A percentile compares a stretch with the other conserved stretches of the same genome.
Conservation (phyloP, 768 basidiomycete genomes). For the Leccinum pellstonianum region DNA sequence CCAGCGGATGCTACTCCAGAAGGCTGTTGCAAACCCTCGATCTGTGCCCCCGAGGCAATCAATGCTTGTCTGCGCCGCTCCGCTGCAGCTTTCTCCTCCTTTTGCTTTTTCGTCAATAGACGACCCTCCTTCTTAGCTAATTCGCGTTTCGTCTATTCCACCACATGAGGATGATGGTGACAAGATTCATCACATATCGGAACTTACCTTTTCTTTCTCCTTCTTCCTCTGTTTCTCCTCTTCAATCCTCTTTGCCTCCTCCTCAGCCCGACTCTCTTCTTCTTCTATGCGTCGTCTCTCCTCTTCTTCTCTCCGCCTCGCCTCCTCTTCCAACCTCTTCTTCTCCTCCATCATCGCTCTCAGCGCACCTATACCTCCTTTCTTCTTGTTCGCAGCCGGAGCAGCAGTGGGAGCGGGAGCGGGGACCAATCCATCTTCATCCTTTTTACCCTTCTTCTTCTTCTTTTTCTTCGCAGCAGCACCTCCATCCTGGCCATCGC, state of each 20-base stretch:
- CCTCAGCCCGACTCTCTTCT: constrained; percentile 75
- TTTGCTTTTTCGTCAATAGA: constrained; percentile 95
- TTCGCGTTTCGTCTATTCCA: constrained; percentile 77
- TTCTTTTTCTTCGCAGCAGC: constrained; percentile 76
- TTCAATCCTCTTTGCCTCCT: constrained; percentile 74
- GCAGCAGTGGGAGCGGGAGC: constrained; percentile 28
- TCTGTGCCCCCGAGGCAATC: constrained; percentile 82
- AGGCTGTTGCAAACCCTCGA: constrained; percentile 81
- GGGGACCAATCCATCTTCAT: constrained; percentile 58
- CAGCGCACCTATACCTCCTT: constrained; percentile 76
- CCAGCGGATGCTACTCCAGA: constrained; percentile 38
- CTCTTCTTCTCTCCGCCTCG: constrained; percentile 67
- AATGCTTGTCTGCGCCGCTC: constrained; percentile 90
- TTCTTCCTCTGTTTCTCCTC: constrained; percentile 83
- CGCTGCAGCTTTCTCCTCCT: constrained; percentile 86
- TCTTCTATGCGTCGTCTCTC: constrained; percentile 81
- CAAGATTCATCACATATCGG: not conserved
- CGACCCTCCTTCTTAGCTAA: constrained; percentile 91
- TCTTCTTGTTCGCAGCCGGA: constrained; percentile 59
- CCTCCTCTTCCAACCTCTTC: constrained; percentile 86
- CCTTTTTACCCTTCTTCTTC: constrained; percentile 78
- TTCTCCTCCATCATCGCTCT: constrained; percentile 93
- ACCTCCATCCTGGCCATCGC: constrained; percentile 57
- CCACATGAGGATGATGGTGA: constrained; percentile 1
- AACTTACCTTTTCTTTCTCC: constrained; percentile 79